Evolutionary conservation across 1,284 basidiomycete genomes (phyloP).

Genomic region (Neolentinus lepideus): DNA sequence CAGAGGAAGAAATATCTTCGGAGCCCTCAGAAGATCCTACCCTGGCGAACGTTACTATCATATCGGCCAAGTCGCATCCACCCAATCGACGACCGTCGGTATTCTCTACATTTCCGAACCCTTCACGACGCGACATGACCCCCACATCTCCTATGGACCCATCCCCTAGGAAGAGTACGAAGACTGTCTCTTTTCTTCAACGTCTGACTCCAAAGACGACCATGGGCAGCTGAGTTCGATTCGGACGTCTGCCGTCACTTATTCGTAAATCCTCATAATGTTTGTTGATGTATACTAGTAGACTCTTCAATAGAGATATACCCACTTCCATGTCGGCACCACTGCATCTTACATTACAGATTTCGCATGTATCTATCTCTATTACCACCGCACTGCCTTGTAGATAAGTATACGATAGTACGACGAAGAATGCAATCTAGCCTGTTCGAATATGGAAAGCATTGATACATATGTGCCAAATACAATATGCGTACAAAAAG

Average conservation of each 20-base stretch:
- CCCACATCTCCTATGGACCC: background rate
- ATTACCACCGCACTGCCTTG: background rate
- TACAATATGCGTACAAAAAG: background rate
- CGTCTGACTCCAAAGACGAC: background rate
- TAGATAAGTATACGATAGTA: background rate
- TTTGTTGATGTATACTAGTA: background rate
- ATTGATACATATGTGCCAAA: background rate
- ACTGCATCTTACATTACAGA: slow-evolving; percentile 1
- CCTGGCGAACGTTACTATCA: background rate
- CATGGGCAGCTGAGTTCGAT: slow-evolving; percentile 6
- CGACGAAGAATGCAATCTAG: background rate
- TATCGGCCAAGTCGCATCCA: background rate
- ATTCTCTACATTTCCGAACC: background rate
- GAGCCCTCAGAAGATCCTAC: background rate
- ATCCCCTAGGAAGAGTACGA: background rate
- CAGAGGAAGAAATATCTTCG: background rate
- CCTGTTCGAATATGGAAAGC: background rate
- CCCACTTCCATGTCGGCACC: slow-evolving; percentile 6
- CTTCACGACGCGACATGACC: background rate
- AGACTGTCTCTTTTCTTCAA: background rate
- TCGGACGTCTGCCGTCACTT: slow-evolving; percentile 6
- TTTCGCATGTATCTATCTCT: slow-evolving; percentile 1
- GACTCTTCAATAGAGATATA: slow-evolving; percentile 1
- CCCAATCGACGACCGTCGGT: background rate
- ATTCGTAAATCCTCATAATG: slow-evolving; percentile 2